Percentiles rank a stretch among this genome's conserved stretches.
Conservation (phyloP, 768 basidiomycete genomes). For the Pleurotus eryngii region DNA sequence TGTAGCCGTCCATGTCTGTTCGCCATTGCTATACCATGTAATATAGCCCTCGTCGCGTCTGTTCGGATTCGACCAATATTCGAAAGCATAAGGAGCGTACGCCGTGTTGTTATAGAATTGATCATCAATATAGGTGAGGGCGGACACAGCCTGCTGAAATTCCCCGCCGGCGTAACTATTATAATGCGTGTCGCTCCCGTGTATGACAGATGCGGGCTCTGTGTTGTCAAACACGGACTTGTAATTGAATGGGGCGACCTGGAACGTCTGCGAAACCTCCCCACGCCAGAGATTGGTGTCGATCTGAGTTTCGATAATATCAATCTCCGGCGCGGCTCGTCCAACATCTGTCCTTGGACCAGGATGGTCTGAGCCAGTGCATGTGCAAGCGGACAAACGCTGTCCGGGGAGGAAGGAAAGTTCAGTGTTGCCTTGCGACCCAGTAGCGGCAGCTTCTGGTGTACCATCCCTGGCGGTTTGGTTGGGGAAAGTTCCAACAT, state of each 20-base stretch:
- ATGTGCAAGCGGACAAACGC: conserved; percentile 84
- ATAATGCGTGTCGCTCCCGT: conserved; percentile 46
- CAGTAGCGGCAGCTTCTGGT: conserved; percentile 58
- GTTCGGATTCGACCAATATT: conserved; percentile 77
- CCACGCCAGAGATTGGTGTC: conserved; percentile 47
- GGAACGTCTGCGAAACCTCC: conserved; percentile 78
- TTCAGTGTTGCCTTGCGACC: conserved; percentile 42
- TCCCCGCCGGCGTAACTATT: conserved; percentile 71
- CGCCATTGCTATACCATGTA: conserved; percentile 74
- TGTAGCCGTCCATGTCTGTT: conserved; percentile 69
- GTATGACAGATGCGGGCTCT: conserved; percentile 49
- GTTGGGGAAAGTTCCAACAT: conserved; percentile 81
- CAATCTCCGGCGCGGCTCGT: conserved; percentile 89
- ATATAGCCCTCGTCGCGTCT: conserved; percentile 70
- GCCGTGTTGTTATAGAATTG: conserved; percentile 51
- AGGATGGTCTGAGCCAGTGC: conserved; percentile 81
- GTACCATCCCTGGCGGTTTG: conserved; percentile 62
- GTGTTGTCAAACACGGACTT: conserved; percentile 59
- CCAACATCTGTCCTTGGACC: conserved; percentile 69
- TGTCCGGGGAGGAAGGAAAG: conserved; percentile 87
- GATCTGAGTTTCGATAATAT: conserved; percentile 84
- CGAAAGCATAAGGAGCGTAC: conserved; percentile 69
- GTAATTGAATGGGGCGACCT: conserved; percentile 77
- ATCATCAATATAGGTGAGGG: conserved; percentile 51
- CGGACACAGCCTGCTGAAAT: conserved; percentile 76